Evolutionary conservation across 371 early-diverging fungal genomes (phyloP), one percentile per base, ranked within the genome.

Genomic region (Mucor lusitanicus): DNA sequence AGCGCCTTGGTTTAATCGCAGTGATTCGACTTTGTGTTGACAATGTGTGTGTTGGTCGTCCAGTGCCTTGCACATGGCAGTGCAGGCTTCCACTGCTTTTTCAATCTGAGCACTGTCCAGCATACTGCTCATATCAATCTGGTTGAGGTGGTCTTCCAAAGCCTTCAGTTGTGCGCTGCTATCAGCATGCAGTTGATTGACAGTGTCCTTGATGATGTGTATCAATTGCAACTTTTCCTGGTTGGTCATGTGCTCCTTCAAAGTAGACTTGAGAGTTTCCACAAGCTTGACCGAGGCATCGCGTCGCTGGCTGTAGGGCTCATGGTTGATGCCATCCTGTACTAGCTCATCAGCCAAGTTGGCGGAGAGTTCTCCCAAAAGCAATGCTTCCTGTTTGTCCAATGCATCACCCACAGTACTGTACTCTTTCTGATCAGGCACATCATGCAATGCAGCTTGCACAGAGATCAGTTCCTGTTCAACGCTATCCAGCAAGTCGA

Each of bases 281-380:
- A 32, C 17, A 19, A 48, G 33, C 1, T 59, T n/a, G 0, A 48
- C 11, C 12, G 27, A 65, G 2, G 15, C 23, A 35, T 33, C 11
- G 3, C 28, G 32, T 27, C 46, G 32, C 19, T n/a, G 25, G 21
- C 58, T 44, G 46, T 48, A 65, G 1, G 55, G 33, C 1, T 17
- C 11, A 2, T 40, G n/a, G 40, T 69, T 69, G 23, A 60, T 7
- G 1, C 11, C 15, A 28, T 69, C 69, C 8, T 42, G 2, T 19
- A 60, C 25, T 19, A 69, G 44, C 6, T 65, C 65, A 8, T 59
- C 59, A 6, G 28, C 13, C 25, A 65, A 59, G 27, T 17, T 33
- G 37, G n/a, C n/a, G n/a, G 9, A 33, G 11, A 59, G 33, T 9
- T 65, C 65, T 4, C 48, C 50, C 3, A 25, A 23, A 12, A 65